Percentiles rank a stretch among this genome's conserved stretches.
phyloP scores from a whole-genome alignment of 208 protist species.

The Leptomonas seymouri region DNA sequence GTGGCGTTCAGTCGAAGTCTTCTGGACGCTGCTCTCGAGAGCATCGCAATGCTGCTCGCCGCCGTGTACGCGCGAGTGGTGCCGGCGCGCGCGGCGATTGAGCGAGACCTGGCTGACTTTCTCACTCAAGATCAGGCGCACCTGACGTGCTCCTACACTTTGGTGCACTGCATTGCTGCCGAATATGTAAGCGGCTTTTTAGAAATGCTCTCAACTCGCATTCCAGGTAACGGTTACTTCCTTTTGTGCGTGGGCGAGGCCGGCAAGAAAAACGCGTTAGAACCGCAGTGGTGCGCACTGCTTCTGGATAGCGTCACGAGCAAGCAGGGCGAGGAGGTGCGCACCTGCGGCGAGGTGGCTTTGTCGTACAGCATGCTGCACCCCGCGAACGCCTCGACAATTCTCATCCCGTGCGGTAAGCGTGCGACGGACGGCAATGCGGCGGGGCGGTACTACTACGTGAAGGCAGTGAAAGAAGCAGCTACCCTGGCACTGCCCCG shows the following conservation, averaged over 20 bases:
- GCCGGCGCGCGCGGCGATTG: constrained; percentile 20
- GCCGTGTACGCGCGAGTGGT: constrained; percentile 22
- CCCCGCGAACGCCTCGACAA: constrained; percentile 31
- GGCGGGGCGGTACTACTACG: constrained; percentile 42
- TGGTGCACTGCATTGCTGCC: constrained; percentile 25
- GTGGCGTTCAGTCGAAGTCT: constrained; percentile 30
- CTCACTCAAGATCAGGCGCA: constrained; percentile 21
- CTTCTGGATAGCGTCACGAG: constrained; percentile 43
- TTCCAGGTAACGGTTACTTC: constrained; percentile 8
- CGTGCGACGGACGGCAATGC: constrained; percentile 24
- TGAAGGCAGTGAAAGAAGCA: constrained; percentile 47
- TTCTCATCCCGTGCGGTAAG: constrained; percentile 30
- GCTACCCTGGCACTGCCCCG: constrained; percentile 26
- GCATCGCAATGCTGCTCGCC: constrained; percentile 19
- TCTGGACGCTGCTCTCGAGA: constrained; percentile 19
- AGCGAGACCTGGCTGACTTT: constrained; percentile 20
- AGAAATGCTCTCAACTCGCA: constrained; percentile 5
- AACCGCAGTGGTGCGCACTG: constrained; percentile 24
- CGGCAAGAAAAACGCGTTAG: constrained; percentile 29
- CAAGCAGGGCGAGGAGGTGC: constrained; percentile 35
- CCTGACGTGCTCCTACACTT: constrained; percentile 23
- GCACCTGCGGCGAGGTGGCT: constrained; percentile 35
- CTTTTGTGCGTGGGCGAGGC: constrained; percentile 45
- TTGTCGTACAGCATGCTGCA: constrained; percentile 49
- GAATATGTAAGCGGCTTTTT: constrained; percentile 23